Base-by-base conservation (phyloP, 805 yeast species). In the Phaffomyces thermotolerans region DNA sequence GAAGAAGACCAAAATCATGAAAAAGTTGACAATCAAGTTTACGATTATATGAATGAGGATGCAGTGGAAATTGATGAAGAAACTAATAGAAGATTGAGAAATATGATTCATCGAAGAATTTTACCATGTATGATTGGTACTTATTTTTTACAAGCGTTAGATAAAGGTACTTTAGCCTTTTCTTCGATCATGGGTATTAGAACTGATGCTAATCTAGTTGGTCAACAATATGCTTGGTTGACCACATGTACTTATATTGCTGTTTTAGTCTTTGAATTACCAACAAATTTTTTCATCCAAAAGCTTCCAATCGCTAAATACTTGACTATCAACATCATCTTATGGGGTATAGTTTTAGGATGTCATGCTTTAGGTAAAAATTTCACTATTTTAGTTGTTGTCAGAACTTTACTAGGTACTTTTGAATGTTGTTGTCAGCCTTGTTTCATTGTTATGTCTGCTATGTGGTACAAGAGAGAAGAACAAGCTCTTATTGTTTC, bases 401-500 rank as follows among this genome's bases (percentile, higher is more conserved):
- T 72, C 1, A 59, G 81, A 40, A 63, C 72, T 14, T 58, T 76
- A 18, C 54, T 76, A 22, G 81, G 81, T 13, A 49, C 68, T 14
- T 71, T 73, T 45, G 81, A 76, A 52, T 58, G 74, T 12, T 67
- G 72, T n/a, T 68, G 75, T 42, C 73, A 76, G 4, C 77, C 78
- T 4, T 75, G 76, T 1, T 69, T 74, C 43, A 68, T 75, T 39
- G 63, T 76, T 20, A 64, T 78, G 42, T 72, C 78, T 39, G 71
- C 80, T 15, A 75, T 75, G 79, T 79, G 76, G 66, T 79, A 76
- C 56, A 69, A 72, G 24, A 69, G 69, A 44, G 60, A 68, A 6
- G 78, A 74, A 49, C 79, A 73, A 53, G 65, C 69, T 17, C 60
- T 65, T 14, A 62, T 77, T 50, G 72, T 73, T 47, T 73, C 76